Evolutionary conservation across 192 early-diverging fungal genomes (phyloP).

Genomic region (Podila epigama): DNA sequence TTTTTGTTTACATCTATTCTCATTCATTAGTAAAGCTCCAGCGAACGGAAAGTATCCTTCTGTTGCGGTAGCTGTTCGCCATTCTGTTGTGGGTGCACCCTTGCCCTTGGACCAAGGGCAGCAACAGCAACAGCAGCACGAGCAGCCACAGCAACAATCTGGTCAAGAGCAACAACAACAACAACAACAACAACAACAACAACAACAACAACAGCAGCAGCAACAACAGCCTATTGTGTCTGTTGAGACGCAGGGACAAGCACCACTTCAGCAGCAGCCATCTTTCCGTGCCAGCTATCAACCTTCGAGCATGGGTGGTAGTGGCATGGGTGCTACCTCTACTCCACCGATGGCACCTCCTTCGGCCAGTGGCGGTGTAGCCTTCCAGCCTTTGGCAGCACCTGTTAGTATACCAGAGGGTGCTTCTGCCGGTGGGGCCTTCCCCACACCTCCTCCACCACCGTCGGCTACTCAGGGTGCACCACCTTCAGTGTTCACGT

Average conservation of each 20-base stretch:
- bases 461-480: constrained; percentile 4
- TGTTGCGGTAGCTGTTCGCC: constrained; percentile 29
- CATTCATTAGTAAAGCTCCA: constrained; percentile 7
- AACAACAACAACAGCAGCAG: constrained; percentile 4
- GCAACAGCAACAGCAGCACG: neutral
- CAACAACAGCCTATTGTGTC: neutral
- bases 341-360: neutral
- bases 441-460: constrained; percentile 34
- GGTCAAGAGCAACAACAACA: neutral
- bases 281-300: constrained; percentile 37
- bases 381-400: constrained; percentile 15
- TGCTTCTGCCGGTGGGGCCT: neutral
- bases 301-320: constrained; percentile 2
- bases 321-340: neutral
- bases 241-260: neutral
- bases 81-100: constrained; percentile 15
- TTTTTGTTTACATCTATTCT: neutral
- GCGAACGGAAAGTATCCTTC: constrained; percentile 21
- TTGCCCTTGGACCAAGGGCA: neutral
- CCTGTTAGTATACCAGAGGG: neutral
- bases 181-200: neutral
- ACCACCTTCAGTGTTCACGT: constrained; percentile 10
- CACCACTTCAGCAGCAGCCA: constrained; percentile 18
- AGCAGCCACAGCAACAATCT: neutral
- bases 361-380: neutral